Base-by-base conservation (phyloP, 1,284 basidiomycete species). In the Crepidotus sp. region DNA sequence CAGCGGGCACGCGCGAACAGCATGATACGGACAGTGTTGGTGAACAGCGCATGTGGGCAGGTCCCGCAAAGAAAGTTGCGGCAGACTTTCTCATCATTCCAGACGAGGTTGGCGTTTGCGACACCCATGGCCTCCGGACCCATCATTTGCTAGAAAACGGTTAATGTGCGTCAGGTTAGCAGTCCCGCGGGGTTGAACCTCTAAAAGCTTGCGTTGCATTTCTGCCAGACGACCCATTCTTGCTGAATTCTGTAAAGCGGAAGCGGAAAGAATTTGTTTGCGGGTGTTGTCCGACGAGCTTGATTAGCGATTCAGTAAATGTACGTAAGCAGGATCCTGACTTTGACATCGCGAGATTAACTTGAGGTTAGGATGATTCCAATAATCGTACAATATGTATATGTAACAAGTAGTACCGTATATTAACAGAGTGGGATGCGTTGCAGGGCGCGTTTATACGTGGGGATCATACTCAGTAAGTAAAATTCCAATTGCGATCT, bases 41-140 rank as follows among this genome's bases (percentile, higher is more conserved):
- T 96, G 66, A 98, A 98, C 32, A 98, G 76, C 6, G 93, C 82
- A 65, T 99, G 96, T 3, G 96, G 93, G 62, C 96, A 99, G 15
- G 90, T 94, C 42, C 96, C 96, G 58, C 96, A 98, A 21, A 98
- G 71, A 70, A 93, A 98, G 69, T 98, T 97, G 59, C 90, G 78
- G 76, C 96, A 98, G n/a, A 98, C 96, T 74, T 98, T 98, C 57
- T 93, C 90, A 64, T 96, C 91, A 48, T 85, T 89, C 85, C 96
- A 98, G 50, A 87, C 82, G 51, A 98, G 72, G 66, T 97, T 93
- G 54, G 86, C 82, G 55, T 90, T 90, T 36, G 88, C 82, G 40
- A 93, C 83, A 55, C 93, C 93, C 90, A 97, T 95, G 11, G 94
- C 91, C 67, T 97, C 94, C 33, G 91, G 89, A n/a, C 92, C 92